Percentiles rank a stretch among this genome's conserved stretches.
phyloP scores from a whole-genome alignment of 805 yeast genomes.

The Komagataella pseudopastoris region DNA sequence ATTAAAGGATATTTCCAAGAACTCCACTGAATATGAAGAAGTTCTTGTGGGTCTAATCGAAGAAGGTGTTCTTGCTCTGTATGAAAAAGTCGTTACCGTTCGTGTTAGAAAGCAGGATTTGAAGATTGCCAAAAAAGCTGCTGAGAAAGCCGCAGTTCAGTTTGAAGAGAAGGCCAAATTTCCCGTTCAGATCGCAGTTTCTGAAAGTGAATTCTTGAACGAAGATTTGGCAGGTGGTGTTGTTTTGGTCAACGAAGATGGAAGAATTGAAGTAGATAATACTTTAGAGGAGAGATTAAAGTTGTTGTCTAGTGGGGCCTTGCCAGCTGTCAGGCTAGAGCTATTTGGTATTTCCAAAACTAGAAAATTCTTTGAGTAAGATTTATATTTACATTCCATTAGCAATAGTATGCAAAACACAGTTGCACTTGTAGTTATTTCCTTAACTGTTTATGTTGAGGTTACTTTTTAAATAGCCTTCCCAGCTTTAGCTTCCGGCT shows the following conservation, averaged over 20 bases:
- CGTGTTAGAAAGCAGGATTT: constrained; percentile 58
- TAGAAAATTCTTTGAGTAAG: constrained; percentile 82
- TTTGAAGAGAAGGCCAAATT: constrained; percentile 52
- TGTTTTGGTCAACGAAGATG: constrained; percentile 50
- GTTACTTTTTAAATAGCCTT: not conserved
- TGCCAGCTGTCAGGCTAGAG: constrained; percentile 87
- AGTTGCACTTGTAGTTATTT: not conserved
- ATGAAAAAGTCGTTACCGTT: constrained; percentile 57
- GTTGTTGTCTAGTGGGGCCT: constrained; percentile 66
- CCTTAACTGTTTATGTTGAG: not conserved
- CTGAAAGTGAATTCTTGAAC: constrained; percentile 43
- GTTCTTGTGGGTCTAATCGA: constrained; percentile 67
- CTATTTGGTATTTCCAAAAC: constrained; percentile 74
- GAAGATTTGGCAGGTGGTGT: constrained; percentile 78
- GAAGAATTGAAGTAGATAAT: constrained; percentile 82
- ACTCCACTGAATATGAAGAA: constrained; percentile 47
- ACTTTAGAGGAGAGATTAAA: constrained; percentile 90
- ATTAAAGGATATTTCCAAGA: constrained; percentile 42
- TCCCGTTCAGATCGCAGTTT: constrained; percentile 39
- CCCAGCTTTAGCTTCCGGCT: not conserved
- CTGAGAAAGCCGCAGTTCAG: constrained; percentile 43
- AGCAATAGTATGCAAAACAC: not conserved
- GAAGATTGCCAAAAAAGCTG: constrained; percentile 44
- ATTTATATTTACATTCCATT: not conserved
- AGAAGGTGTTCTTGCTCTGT: constrained; percentile 58